These are phyloP conservation scores for Neocucurbitaria cava DNA, from an alignment of 2,329 filamentous ascomycete genomes.

Conservation along the genomic window DNA sequence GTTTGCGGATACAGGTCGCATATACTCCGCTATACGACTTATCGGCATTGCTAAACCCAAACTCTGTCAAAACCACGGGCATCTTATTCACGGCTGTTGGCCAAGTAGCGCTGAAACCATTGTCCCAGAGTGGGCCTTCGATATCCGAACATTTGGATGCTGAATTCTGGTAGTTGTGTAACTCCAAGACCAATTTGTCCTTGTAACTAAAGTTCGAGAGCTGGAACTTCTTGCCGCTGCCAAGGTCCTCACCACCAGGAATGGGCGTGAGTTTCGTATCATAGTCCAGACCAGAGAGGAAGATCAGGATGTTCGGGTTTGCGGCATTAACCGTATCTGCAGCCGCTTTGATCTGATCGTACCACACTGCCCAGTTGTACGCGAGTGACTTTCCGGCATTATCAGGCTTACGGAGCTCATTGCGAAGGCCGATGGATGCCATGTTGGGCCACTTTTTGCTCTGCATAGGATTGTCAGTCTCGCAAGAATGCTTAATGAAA, in stretches of 20 bases:
- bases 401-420: conserved; percentile 54
- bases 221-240: conserved; percentile 58
- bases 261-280: conserved; percentile 63
- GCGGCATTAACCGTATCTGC: conserved; percentile 59
- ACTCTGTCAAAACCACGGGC: conserved; percentile 66
- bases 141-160: conserved; percentile 58
- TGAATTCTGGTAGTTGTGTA: conserved; percentile 67
- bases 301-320: conserved; percentile 62
- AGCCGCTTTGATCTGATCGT: conserved; percentile 58
- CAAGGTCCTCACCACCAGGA: conserved; percentile 57
- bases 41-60: conserved; percentile 57
- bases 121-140: conserved; percentile 55
- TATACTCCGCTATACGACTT: conserved; percentile 59
- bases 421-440: conserved; percentile 64
- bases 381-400: conserved; percentile 37
- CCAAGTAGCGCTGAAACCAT: conserved; percentile 63
- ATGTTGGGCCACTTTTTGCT: conserved; percentile 56
- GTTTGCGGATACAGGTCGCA: conserved; percentile 60
- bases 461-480: conserved; percentile 12
- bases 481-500: too few species aligned
- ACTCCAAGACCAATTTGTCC: conserved; percentile 65
- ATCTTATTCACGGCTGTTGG: conserved; percentile 52
- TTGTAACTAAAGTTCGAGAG: conserved; percentile 57
- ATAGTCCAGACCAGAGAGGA: conserved; percentile 65
- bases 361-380: conserved; percentile 67